Base-by-base conservation (phyloP, 2,329 filamentous ascomycete genomes). In the Fusarium cyanostomum region DNA sequence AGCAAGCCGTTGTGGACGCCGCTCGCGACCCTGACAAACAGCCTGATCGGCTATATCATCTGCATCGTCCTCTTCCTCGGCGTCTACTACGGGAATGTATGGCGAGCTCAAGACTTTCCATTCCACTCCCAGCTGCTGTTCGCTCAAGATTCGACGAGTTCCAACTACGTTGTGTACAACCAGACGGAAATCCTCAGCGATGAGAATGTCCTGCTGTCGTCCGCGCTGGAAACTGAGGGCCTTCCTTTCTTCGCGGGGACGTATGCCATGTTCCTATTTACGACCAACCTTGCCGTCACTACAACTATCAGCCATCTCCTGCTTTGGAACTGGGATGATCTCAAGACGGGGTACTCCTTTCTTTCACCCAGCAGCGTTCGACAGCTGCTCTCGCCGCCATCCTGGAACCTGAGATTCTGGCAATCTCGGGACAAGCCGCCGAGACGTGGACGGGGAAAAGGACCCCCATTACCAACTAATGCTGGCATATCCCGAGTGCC, bases 1-100 rank as follows among this genome's bases (percentile, higher is more conserved):
- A 58, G 59, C 3, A 42, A 80, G 43, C 76, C 77, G 0, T 67
- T 81, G 8, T 79, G 73, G 67, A 68, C 75, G 46, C 79, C 78
- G 0, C 67, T 79, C 1, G 65, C 76, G 18, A 79, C 75, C 0
- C 62, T 77, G 6, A 66, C 74, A 27, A 82, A 80, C 69, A 72
- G 69, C 3, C 65, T 74, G 16, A 70, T 79, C 34, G 79, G 80
- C 2, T 77, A 77, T 48, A 6, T 77, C 1, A 59, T 70, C 0
- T 77, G 77, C 50, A 73, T 79, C 21, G 42, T 73, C 2, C 56
- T 81, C 2, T 79, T 75, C 31, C 68, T 75, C 43, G 75, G 72
- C 1, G 50, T 65, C 7, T 65, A 65, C 33, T 65, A 65, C 12
- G 13, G 61, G 4, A 64, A 65, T 8, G n/a, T 39, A 4, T 65